Evolutionary conservation across 129 eudicot genomes (phyloP).

Genomic region (Arctium lappa): DNA sequence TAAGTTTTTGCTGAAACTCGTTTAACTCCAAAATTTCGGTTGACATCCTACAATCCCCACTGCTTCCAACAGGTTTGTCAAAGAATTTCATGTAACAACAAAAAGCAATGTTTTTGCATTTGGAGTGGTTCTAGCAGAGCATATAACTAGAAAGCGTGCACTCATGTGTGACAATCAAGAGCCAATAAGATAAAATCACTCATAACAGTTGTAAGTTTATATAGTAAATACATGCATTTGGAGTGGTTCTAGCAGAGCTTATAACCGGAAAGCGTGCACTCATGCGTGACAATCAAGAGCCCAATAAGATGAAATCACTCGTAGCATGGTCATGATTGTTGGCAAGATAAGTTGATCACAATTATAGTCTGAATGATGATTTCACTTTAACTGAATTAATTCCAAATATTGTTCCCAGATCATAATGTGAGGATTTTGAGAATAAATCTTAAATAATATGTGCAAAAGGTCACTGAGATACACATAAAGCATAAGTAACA

Average conservation of each 20-base stretch:
- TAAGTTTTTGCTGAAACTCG: not conserved
- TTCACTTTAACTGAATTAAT: not conserved
- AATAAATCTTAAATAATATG: too few species aligned
- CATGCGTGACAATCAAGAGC: conserved; percentile 58
- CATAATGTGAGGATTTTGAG: too few species aligned
- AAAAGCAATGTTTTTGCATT: conserved; percentile 89
- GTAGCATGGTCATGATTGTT: conserved; percentile 12
- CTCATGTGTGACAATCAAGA: conserved; percentile 64
- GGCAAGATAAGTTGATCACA: not conserved
- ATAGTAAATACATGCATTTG: not conserved
- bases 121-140: conserved; percentile 89
- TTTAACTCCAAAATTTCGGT: not conserved
- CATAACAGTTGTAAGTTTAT: conserved; percentile 67
- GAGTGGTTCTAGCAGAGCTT: conserved; percentile 79
- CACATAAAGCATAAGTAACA: too few species aligned
- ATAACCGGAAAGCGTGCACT: conserved; percentile 89
- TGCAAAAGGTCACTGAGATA: too few species aligned
- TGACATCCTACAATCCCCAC: too few species aligned
- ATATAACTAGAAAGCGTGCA: conserved; percentile 83
- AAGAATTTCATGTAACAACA: conserved; percentile 77
- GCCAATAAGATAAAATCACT: conserved; percentile 78
- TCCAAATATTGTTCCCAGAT: not conserved
- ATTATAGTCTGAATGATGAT: not conserved
- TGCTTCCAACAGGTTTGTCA: conserved; percentile 53
- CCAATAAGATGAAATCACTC: conserved; percentile 77